Evolutionary conservation across 768 basidiomycete species (phyloP).

Genomic region (Calocera viscosa): DNA sequence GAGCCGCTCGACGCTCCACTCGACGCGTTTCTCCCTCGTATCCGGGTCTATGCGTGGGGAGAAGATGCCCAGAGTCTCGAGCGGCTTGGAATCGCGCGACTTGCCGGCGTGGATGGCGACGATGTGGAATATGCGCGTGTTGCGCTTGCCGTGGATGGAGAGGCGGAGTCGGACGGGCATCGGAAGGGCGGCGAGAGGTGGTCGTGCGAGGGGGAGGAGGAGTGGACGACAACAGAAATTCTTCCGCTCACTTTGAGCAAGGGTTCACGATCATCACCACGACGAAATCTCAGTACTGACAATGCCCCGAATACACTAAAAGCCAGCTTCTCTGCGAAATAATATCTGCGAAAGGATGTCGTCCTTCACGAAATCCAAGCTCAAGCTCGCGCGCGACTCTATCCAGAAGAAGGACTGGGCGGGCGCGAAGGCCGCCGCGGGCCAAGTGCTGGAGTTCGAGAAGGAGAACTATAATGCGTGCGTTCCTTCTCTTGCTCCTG

Average conservation of each 20-base stretch:
- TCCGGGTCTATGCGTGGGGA: slow-evolving; percentile 45
- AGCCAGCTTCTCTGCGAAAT: not conserved
- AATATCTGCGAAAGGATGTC: slow-evolving; percentile 16
- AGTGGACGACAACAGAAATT: no score
- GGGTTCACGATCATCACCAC: not conserved
- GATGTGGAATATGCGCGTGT: slow-evolving; percentile 68
- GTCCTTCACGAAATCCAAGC: slow-evolving; percentile 49
- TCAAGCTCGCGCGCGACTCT: slow-evolving; percentile 68
- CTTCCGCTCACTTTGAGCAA: not conserved
- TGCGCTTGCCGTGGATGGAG: slow-evolving; percentile 63
- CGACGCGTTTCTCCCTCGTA: slow-evolving; percentile 43
- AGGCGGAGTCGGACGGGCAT: slow-evolving; percentile 83
- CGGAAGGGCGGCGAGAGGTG: not conserved
- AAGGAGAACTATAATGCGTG: slow-evolving; percentile 80
- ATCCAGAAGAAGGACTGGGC: slow-evolving; percentile 63
- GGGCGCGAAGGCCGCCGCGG: slow-evolving; percentile 52
- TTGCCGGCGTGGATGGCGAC: slow-evolving; percentile 66
- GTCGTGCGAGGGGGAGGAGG: no score
- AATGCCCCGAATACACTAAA: not conserved
- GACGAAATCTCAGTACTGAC: not conserved
- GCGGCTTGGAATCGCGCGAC: slow-evolving; percentile 70
- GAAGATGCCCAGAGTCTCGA: slow-evolving; percentile 78
- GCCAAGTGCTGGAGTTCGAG: slow-evolving; percentile 59
- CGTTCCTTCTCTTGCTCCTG: slow-evolving; percentile 25
- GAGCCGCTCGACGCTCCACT: slow-evolving; percentile 87